A percentile compares a stretch with the other conserved stretches of the same genome.
phyloP scores from a whole-genome alignment of 2,329 filamentous ascomycete genomes.

The Colletotrichum theobromicola region DNA sequence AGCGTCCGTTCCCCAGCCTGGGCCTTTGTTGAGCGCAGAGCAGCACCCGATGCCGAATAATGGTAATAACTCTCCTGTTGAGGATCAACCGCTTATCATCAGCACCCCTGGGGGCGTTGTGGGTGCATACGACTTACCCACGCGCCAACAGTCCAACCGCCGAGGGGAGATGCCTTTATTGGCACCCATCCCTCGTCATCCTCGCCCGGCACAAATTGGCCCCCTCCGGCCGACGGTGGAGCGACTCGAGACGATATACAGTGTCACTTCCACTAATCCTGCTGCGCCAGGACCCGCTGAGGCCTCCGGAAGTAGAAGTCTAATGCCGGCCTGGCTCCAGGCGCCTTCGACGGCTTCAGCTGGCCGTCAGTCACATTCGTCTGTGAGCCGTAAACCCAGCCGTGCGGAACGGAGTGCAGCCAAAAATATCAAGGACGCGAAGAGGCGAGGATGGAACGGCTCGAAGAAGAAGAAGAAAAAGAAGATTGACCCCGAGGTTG shows the following conservation, averaged over 20 bases:
- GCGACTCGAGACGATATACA: constrained; percentile 62
- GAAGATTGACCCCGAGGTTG: constrained; percentile 40
- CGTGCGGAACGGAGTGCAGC: constrained; percentile 65
- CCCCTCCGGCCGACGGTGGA: constrained; percentile 52
- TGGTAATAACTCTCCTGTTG: constrained; percentile 25
- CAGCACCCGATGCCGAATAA: constrained; percentile 15
- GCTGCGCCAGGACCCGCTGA: neutral
- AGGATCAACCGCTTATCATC: constrained; percentile 64
- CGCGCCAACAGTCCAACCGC: constrained; percentile 34
- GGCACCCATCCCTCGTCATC: constrained; percentile 59
- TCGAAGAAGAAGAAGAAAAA: constrained; percentile 42
- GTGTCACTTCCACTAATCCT: constrained; percentile 26
- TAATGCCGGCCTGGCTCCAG: constrained; percentile 36
- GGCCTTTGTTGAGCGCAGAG: neutral
- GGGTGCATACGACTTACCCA: constrained; percentile 56
- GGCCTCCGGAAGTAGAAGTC: constrained; percentile 14
- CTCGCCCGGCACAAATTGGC: constrained; percentile 40
- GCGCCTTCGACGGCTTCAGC: constrained; percentile 36
- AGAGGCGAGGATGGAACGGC: constrained; percentile 60
- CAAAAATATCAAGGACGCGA: constrained; percentile 67
- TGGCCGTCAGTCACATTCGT: constrained; percentile 43
- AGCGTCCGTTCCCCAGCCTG: constrained; percentile 11
- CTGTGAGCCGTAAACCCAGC: constrained; percentile 54
- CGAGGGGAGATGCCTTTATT: constrained; percentile 51
- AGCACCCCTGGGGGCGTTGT: constrained; percentile 62